These are phyloP conservation scores for Verbascum thapsus DNA, from an alignment of 257 asterid species.

Conservation along the genomic window DNA sequence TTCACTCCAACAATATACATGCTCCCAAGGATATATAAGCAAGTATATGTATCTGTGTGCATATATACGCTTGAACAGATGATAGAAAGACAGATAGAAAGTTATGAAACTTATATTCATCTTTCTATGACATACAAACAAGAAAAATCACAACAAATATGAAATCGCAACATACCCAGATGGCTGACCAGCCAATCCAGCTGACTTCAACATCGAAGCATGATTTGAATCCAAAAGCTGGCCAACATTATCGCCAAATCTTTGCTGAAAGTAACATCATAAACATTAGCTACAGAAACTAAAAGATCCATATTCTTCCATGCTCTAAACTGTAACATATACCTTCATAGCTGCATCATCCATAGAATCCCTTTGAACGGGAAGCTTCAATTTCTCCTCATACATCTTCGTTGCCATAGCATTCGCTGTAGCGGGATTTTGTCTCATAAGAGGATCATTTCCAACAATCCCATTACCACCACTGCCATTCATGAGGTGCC, in stretches of 20 bases:
- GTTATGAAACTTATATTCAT: not conserved
- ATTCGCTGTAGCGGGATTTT: conserved; percentile 83
- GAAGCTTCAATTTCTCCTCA: conserved; percentile 80
- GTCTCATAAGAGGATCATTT: conserved; percentile 78
- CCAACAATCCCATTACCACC: conserved; percentile 78
- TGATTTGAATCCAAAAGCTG: conserved; percentile 85
- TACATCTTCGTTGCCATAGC: conserved; percentile 86
- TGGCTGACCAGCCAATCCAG: conserved; percentile 79
- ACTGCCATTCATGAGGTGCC: conserved; percentile 74
- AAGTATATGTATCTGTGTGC: too few relatives aligned
- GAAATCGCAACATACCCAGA: conserved; percentile 64
- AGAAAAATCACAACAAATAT: conserved; percentile 14
- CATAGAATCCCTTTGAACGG: conserved; percentile 78
- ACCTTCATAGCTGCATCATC: conserved; percentile 96
- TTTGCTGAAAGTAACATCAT: conserved; percentile 61
- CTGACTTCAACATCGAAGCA: conserved; percentile 87
- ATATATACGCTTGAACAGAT: too few relatives aligned
- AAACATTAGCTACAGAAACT: conserved; percentile 18
- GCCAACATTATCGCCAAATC: conserved; percentile 79
- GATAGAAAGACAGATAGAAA: too few relatives aligned
- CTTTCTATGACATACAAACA: conserved; percentile 7
- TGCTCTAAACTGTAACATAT: conserved; percentile 6
- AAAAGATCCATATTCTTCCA: not conserved
- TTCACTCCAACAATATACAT: too few relatives aligned
- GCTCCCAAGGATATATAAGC: too few relatives aligned